phyloP scores from a whole-genome alignment of 306 rosid genomes.

The Senna tora region DNA sequence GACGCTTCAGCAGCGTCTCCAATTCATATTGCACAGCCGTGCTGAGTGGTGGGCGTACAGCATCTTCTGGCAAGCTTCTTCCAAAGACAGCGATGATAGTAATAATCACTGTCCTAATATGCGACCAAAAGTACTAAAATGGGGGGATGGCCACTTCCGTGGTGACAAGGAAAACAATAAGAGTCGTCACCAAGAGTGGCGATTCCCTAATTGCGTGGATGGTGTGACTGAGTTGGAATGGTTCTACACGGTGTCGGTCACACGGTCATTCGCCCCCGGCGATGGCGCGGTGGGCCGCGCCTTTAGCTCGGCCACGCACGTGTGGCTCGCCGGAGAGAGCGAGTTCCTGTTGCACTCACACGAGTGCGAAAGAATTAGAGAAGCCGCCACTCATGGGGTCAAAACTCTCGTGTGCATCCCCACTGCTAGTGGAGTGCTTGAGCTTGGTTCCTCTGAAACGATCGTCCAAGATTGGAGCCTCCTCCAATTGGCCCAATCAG shows the following conservation, averaged over 20 bases:
- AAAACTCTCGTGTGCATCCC: slow-evolving; percentile 48
- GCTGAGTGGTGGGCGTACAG: slow-evolving; percentile 60
- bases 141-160: slow-evolving; percentile 49
- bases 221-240: slow-evolving; percentile 36
- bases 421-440: slow-evolving; percentile 46
- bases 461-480: slow-evolving; percentile 41
- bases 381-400: slow-evolving; percentile 48
- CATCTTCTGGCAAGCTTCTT: slow-evolving; percentile 59
- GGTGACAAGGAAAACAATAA: neutral
- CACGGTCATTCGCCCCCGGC: slow-evolving; percentile 18
- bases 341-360: neutral
- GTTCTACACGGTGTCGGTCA: slow-evolving; percentile 43
- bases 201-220: neutral
- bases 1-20: slow-evolving; percentile 49
- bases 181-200: neutral
- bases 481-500: slow-evolving; percentile 36
- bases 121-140: slow-evolving; percentile 26
- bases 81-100: neutral
- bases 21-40: slow-evolving; percentile 44
- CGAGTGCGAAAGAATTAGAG: slow-evolving; percentile 51
- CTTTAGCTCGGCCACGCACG: slow-evolving; percentile 38
- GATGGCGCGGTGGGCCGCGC: slow-evolving; percentile 40
- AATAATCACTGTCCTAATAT: neutral
- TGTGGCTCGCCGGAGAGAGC: slow-evolving; percentile 46
- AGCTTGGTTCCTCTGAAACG: slow-evolving; percentile 48